Conservation (phyloP, 352 stramenopile genomes). For the Thalassiosira oceanica region DNA sequence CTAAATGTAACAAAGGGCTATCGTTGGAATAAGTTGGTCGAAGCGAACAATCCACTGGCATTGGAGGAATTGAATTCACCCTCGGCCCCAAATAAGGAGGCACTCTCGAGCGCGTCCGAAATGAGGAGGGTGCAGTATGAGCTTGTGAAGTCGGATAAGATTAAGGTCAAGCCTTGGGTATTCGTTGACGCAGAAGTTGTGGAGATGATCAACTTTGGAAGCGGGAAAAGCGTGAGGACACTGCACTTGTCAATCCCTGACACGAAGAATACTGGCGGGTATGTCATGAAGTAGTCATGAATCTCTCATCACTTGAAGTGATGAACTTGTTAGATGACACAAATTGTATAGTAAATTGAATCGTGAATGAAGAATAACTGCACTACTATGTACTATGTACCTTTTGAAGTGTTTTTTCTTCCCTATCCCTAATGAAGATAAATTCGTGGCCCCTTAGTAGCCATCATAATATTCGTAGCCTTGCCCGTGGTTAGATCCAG, state of each 20-base stretch:
- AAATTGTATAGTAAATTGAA: no score
- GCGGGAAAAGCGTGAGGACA: slow-evolving; percentile 29
- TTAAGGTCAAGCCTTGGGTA: slow-evolving; percentile 16
- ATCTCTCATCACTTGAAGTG: no score
- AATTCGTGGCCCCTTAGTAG: no score
- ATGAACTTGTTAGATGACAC: no score
- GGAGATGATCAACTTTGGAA: slow-evolving; percentile 52
- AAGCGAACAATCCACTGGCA: slow-evolving; percentile 4
- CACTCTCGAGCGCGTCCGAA: background rate
- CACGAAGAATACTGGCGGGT: slow-evolving; percentile 48
- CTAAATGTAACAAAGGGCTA: no score
- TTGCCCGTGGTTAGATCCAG: no score
- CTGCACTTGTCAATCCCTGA: slow-evolving; percentile 37
- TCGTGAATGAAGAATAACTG: no score
- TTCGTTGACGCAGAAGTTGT: slow-evolving; percentile 43
- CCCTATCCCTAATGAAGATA: no score
- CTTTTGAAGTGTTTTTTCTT: no score
- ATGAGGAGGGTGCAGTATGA: slow-evolving; percentile 3
- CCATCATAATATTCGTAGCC: no score
- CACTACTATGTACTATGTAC: no score
- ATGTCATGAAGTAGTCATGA: slow-evolving; percentile 14
- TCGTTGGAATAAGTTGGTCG: no score
- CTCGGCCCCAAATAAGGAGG: background rate
- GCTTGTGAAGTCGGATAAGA: background rate
- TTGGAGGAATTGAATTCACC: slow-evolving; percentile 6